These are phyloP conservation scores for Phlegmacium glaucopus DNA, from an alignment of 768 basidiomycete species.

Conservation along the genomic window DNA sequence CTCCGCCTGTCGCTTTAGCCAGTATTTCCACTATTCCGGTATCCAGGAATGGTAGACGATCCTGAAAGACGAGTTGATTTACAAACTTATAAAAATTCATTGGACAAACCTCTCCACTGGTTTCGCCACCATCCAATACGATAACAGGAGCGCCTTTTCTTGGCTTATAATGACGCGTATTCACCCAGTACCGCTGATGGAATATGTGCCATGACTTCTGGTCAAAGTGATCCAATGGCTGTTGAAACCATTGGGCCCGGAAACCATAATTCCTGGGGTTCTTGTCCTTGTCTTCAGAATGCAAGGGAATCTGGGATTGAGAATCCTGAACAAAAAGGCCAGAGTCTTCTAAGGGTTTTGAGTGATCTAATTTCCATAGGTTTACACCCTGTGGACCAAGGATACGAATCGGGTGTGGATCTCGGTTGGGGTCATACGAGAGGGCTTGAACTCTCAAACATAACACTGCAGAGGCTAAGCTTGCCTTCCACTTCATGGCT, in stretches of 20 bases:
- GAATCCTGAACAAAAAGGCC: conserved; percentile 2
- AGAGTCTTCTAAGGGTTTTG: conserved; percentile 1
- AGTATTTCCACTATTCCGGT: conserved; percentile 87
- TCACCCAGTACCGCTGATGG: conserved; percentile 91
- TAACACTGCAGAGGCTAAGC: background rate
- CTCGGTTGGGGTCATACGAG: background rate
- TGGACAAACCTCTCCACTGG: conserved; percentile 63
- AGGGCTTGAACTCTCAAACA: background rate
- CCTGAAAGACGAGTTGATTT: conserved; percentile 20
- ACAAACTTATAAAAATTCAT: background rate
- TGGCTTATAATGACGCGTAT: conserved; percentile 72
- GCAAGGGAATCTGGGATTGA: conserved; percentile 15
- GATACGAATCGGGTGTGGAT: conserved; percentile 15
- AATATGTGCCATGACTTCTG: conserved; percentile 57
- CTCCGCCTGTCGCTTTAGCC: conserved; percentile 78
- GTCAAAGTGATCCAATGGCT: conserved; percentile 83
- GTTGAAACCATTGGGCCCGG: conserved; percentile 67
- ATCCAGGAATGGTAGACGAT: conserved; percentile 58
- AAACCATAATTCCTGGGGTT: conserved; percentile 36
- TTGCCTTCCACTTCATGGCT: background rate
- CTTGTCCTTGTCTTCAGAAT: conserved; percentile 14
- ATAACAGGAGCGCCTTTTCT: conserved; percentile 78
- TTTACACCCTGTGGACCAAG: conserved; percentile 62
- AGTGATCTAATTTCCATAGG: conserved; percentile 50
- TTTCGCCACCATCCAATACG: conserved; percentile 92